Evolutionary conservation across 768 basidiomycete genomes (phyloP).

Genomic region (Neoboletus brunneissimus): DNA sequence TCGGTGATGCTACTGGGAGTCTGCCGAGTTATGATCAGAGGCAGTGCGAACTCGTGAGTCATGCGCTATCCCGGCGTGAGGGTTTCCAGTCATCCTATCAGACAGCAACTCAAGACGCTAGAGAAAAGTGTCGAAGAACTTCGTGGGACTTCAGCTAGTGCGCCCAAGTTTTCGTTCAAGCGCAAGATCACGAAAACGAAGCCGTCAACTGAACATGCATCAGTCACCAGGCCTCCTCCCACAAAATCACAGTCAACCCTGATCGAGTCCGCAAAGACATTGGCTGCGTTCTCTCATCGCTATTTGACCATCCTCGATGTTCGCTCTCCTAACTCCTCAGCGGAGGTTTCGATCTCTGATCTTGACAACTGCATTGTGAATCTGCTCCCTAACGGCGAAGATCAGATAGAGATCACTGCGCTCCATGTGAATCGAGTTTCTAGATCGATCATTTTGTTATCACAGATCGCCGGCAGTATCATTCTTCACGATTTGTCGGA

Average conservation of each 20-base stretch:
- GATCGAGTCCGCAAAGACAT: constrained; percentile 33
- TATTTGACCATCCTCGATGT: constrained; percentile 41
- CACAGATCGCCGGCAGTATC: constrained; percentile 65
- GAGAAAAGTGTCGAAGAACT: constrained; percentile 55
- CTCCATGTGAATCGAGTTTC: constrained; percentile 50
- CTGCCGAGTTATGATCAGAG: constrained; percentile 74
- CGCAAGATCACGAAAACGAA: constrained; percentile 36
- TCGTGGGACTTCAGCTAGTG: constrained; percentile 43
- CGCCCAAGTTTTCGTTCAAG: constrained; percentile 71
- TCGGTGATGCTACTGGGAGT: constrained; percentile 61
- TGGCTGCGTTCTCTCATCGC: constrained; percentile 45
- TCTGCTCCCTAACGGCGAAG: constrained; percentile 38
- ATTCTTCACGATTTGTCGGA: constrained; percentile 61
- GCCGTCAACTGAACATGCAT: constrained; percentile 1
- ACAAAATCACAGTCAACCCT: neutral
- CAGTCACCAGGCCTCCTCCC: neutral
- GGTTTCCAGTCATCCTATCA: constrained; percentile 11
- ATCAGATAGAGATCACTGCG: constrained; percentile 11
- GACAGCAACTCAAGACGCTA: constrained; percentile 63
- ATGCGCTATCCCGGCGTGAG: neutral
- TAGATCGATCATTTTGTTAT: constrained; percentile 64
- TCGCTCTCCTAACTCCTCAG: constrained; percentile 38
- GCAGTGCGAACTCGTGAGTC: constrained; percentile 62
- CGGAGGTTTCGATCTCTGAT: constrained; percentile 61
- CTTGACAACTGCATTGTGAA: constrained; percentile 71